Percentiles rank a stretch among this genome's conserved stretches.
Evolutionary conservation across 805 yeast species (phyloP).

Genomic region (Schizosaccharomyces lindneri): DNA sequence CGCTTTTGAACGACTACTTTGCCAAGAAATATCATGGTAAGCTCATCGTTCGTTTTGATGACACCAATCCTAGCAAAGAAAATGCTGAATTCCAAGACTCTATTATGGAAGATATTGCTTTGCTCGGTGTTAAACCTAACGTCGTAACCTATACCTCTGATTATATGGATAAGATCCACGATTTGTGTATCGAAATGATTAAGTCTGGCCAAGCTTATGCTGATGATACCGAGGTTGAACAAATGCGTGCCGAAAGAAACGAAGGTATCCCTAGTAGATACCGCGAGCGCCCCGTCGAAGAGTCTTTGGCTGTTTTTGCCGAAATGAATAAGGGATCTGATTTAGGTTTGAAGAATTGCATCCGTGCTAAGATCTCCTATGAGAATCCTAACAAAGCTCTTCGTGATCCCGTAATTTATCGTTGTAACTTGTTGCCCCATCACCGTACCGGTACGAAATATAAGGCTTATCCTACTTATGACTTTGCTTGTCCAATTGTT

Average conservation of each 20-base stretch:
- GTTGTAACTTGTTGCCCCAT: conserved; percentile 93
- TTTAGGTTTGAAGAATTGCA: conserved; percentile 71
- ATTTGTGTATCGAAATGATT: conserved; percentile 60
- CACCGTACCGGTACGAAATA: conserved; percentile 82
- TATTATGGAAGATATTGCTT: conserved; percentile 70
- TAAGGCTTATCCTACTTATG: conserved; percentile 97
- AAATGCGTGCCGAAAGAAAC: conserved; percentile 97
- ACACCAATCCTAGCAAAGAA: conserved; percentile 94
- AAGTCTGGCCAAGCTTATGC: conserved; percentile 92
- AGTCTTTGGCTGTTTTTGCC: conserved; percentile 63
- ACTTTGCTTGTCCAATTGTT: conserved; percentile 93
- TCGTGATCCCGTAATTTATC: conserved; percentile 93
- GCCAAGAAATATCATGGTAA: conserved; percentile 92
- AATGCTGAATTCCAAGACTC: conserved; percentile 82
- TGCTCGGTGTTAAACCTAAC: conserved; percentile 87
- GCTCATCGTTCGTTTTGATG: conserved; percentile 88
- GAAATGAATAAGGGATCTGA: conserved; percentile 91
- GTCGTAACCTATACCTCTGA: conserved; percentile 70
- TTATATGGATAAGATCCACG: conserved; percentile 80
- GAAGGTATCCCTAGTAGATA: conserved; percentile 83
- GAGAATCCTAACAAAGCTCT: conserved; percentile 78
- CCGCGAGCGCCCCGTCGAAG: conserved; percentile 83
- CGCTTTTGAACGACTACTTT: conserved; percentile 83
- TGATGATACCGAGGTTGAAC: conserved; percentile 84
- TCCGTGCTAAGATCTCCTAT: conserved; percentile 90